A percentile compares a stretch with the other conserved stretches of the same genome.
Evolutionary conservation across 441 rosid genomes (phyloP).

Genomic region (Croton setiger): DNA sequence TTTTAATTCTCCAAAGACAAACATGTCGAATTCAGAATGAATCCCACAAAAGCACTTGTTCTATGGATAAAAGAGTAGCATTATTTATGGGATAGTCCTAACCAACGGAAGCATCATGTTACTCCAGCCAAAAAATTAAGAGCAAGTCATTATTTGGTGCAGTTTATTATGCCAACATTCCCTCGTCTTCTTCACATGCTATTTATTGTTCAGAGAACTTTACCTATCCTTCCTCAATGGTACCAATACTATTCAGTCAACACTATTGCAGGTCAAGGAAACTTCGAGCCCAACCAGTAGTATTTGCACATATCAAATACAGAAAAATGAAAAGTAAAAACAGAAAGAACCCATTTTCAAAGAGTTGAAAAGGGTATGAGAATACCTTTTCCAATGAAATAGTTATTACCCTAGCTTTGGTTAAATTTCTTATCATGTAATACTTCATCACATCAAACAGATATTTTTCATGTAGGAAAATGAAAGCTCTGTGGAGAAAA

Average conservation of each 20-base stretch:
- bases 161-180: background rate
- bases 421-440: too few species aligned
- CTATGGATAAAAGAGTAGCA: background rate
- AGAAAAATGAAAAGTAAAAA: background rate
- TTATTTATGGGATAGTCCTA: background rate
- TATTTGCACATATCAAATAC: slow-evolving; percentile 5
- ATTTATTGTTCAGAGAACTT: background rate
- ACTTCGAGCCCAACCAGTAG: background rate
- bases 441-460: too few species aligned
- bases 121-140: background rate
- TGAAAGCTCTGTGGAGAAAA: too few species aligned
- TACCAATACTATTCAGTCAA: background rate
- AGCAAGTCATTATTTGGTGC: background rate
- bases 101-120: background rate
- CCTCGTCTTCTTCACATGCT: background rate
- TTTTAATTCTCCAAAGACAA: too few species aligned
- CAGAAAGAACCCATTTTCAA: too few species aligned
- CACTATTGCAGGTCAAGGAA: background rate
- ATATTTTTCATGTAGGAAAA: too few species aligned
- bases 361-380: too few species aligned
- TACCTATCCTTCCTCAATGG: background rate
- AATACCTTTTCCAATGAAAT: too few species aligned
- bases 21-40: too few species aligned
- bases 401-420: too few species aligned
- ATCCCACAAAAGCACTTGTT: too few species aligned